A percentile compares a stretch with the other conserved stretches of the same genome.
Conservation (phyloP, 148 eudicot genomes). For the Silene latifolia region DNA sequence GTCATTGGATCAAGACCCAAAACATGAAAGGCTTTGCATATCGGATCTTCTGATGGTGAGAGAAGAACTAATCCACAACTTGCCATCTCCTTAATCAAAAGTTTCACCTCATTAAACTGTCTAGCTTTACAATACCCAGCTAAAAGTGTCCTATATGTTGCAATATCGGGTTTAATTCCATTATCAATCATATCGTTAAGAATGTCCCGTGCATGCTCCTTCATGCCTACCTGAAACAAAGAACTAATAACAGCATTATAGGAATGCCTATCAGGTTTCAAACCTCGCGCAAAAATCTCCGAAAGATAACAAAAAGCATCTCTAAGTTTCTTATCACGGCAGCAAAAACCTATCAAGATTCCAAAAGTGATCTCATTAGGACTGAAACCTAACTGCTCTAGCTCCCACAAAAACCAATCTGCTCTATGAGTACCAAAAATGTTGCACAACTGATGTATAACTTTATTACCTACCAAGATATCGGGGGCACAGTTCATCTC, state of each 20-base stretch:
- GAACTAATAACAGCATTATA: slow-evolving; percentile 63
- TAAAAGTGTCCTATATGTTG: slow-evolving; percentile 56
- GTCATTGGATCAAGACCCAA: slow-evolving; percentile 49
- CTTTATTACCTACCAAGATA: slow-evolving; percentile 50
- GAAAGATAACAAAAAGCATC: slow-evolving; percentile 56
- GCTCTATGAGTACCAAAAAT: slow-evolving; percentile 52
- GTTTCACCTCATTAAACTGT: slow-evolving; percentile 53
- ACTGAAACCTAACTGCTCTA: slow-evolving; percentile 57
- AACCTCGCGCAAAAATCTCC: slow-evolving; percentile 44
- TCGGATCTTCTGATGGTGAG: slow-evolving; percentile 51
- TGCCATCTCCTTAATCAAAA: slow-evolving; percentile 42
- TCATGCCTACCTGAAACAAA: slow-evolving; percentile 60
- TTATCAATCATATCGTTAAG: slow-evolving; percentile 60
- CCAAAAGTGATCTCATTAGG: slow-evolving; percentile 64
- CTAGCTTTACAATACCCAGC: slow-evolving; percentile 73
- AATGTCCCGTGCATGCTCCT: slow-evolving; percentile 48
- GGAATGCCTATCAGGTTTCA: slow-evolving; percentile 48
- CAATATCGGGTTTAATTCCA: slow-evolving; percentile 44
- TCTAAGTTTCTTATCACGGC: slow-evolving; percentile 49
- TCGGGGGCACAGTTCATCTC: slow-evolving; percentile 44
- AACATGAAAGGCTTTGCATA: slow-evolving; percentile 48
- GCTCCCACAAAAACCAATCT: slow-evolving; percentile 37
- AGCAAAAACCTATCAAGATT: slow-evolving; percentile 60
- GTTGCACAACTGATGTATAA: slow-evolving; percentile 42
- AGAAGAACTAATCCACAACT: slow-evolving; percentile 36